Evolutionary conservation across 1,284 basidiomycete genomes (phyloP), one percentile per base, ranked within the genome.

Genomic region (Sanghuangporus baumii): DNA sequence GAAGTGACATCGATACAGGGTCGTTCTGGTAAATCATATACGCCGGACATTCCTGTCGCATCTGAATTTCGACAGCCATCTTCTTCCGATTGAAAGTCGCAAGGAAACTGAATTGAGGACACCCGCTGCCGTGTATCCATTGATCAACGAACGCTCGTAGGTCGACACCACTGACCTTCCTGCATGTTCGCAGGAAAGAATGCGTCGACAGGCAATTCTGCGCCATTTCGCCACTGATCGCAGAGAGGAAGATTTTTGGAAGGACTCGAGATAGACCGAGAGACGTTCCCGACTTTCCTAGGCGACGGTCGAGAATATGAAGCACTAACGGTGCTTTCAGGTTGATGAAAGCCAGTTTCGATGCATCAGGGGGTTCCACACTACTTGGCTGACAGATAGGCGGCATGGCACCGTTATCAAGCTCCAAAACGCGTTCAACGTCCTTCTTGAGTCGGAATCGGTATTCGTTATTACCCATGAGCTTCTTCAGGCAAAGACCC

Each of bases 121-220:
- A 98, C 4, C 97, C 97, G 71, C 93, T 96, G 12, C 95, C 95
- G 71, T 96, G 97, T 67, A 99, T 94, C 97, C 97, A 99, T 74
- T 99, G 96, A 71, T 98, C 94, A 31, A 93, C 91, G 72, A 99
- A 99, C 26, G 85, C 84, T 61, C 91, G 83, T 41, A 94, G 83
- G 72, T 98, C 96, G 18, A 94, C 87, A 11, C 93, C 91, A 70
- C 93, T 95, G 55, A 97, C 91, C 74, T 97, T 99, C 66, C 95
- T 83, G 72, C 96, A 99, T 48, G 87, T 94, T 59, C 95, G 81
- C 66, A 99, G 80, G 76, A 99, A 99, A 26, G 86, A 85, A 67
- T 92, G 88, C 0, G 97, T 99, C 6, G 94, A 94, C 7, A 99
- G 79, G 47, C 87, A 84, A 72, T 95, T 96, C 67, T 89, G 88